Evolutionary conservation across 2,329 filamentous ascomycete genomes (phyloP).

Genomic region (Alternaria ethzedia): DNA sequence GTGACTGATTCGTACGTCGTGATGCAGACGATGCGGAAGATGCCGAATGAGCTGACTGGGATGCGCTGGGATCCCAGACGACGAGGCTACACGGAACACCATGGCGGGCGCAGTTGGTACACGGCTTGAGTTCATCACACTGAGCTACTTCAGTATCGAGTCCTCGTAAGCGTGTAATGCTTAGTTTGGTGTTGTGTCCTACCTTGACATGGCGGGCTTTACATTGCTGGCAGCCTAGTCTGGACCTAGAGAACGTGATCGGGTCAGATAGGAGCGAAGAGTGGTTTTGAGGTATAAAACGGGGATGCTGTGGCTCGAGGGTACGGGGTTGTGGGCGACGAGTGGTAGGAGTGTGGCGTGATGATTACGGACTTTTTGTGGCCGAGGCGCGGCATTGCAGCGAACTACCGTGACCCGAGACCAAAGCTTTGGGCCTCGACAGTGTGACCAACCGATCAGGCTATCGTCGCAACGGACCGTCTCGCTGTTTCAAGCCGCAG

Average conservation of each 20-base stretch:
- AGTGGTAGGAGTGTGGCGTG: slow-evolving; percentile 10
- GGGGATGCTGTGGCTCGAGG: not conserved
- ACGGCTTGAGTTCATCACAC: slow-evolving; percentile 49
- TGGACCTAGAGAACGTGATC: slow-evolving; percentile 17
- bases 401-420: slow-evolving; percentile 5
- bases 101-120: slow-evolving; percentile 47
- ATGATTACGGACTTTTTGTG: slow-evolving; percentile 43
- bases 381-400: slow-evolving; percentile 44
- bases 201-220: slow-evolving; percentile 50
- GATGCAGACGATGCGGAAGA: slow-evolving; percentile 14
- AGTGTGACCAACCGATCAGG: slow-evolving; percentile 8
- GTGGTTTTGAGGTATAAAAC: not conserved
- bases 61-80: slow-evolving; percentile 30
- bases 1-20: slow-evolving; percentile 20
- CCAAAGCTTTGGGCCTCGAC: slow-evolving; percentile 14
- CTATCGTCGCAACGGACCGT: slow-evolving; percentile 7
- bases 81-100: slow-evolving; percentile 46
- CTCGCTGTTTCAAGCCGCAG: slow-evolving; percentile 3
- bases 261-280: not conserved
- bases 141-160: slow-evolving; percentile 24
- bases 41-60: slow-evolving; percentile 17
- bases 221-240: slow-evolving; percentile 44
- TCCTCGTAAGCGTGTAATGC: slow-evolving; percentile 6
- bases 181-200: slow-evolving; percentile 6
- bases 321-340: slow-evolving; percentile 1